Conservation (phyloP, 1,284 basidiomycete genomes). For the Puccinia triticina region DNA sequence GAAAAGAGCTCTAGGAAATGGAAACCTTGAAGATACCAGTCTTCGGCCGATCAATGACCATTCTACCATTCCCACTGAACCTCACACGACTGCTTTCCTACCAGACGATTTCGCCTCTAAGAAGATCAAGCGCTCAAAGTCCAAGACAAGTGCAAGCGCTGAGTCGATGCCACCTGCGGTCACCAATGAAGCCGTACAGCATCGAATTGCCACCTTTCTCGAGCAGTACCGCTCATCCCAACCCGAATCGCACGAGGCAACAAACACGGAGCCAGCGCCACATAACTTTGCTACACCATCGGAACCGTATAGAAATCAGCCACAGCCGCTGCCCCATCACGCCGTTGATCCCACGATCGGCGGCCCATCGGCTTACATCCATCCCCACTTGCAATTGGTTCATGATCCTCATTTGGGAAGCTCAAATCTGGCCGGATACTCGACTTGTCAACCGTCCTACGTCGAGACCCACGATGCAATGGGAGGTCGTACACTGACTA, state of each 20-base stretch:
- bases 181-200: slow-evolving; percentile 33
- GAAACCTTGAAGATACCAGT: neutral
- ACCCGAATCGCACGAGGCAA: slow-evolving; percentile 4
- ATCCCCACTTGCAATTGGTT: slow-evolving; percentile 30
- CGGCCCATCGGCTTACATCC: slow-evolving; percentile 5
- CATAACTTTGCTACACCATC: slow-evolving; percentile 8
- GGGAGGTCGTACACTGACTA: slow-evolving; percentile 49
- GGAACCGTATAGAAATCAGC: neutral
- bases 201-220: slow-evolving; percentile 29
- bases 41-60: neutral
- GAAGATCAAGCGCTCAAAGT: slow-evolving; percentile 37
- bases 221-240: slow-evolving; percentile 40
- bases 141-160: slow-evolving; percentile 27
- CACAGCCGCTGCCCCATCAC: slow-evolving; percentile 14
- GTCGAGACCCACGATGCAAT: slow-evolving; percentile 49
- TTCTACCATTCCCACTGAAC: neutral
- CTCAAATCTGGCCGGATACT: slow-evolving; percentile 20
- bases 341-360: slow-evolving; percentile 31
- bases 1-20: slow-evolving; percentile 32
- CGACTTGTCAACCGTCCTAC: slow-evolving; percentile 33
- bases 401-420: slow-evolving; percentile 34
- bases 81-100: neutral
- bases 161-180: slow-evolving; percentile 27
- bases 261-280: neutral
- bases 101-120: slow-evolving; percentile 35